Evolutionary conservation across 2,329 filamentous ascomycete species (phyloP).

Genomic region (Aspergillus candidus): DNA sequence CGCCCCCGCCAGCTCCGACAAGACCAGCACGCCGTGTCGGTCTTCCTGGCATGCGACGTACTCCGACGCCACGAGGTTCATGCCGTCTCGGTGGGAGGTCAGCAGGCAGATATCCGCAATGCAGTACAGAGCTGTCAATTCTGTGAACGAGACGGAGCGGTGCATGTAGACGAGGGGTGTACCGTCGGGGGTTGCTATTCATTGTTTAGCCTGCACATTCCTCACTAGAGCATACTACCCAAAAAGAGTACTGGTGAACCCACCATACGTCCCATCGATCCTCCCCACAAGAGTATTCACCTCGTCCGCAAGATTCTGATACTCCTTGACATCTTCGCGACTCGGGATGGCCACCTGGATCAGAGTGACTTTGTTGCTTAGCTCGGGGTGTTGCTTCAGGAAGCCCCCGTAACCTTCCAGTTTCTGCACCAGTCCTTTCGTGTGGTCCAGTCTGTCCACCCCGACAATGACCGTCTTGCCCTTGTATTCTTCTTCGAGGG

Average conservation of each 20-base stretch:
- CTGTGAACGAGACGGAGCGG: constrained; percentile 86
- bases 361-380: constrained; percentile 86
- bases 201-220: neutral
- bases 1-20: constrained; percentile 93
- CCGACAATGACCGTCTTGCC: constrained; percentile 88
- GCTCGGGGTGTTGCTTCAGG: constrained; percentile 84
- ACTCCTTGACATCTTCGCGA: constrained; percentile 79
- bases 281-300: constrained; percentile 88
- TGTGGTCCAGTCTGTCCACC: constrained; percentile 90
- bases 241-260: constrained; percentile 4
- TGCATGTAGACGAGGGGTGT: constrained; percentile 96
- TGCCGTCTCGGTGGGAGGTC: constrained; percentile 85
- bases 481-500: constrained; percentile 75
- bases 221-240: neutral
- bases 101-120: constrained; percentile 83
- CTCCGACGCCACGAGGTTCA: constrained; percentile 96
- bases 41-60: constrained; percentile 88
- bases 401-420: constrained; percentile 88
- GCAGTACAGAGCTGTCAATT: constrained; percentile 86
- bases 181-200: constrained; percentile 73
- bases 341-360: constrained; percentile 92
- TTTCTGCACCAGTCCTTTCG: constrained; percentile 94
- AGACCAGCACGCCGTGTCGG: constrained; percentile 81
- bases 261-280: constrained; percentile 85
- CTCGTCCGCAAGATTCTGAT: constrained; percentile 84